A percentile compares a stretch with the other conserved stretches of the same genome.
These are phyloP conservation scores for Citrus reticulata DNA, from an alignment of 345 rosid species.

Conservation along the genomic window DNA sequence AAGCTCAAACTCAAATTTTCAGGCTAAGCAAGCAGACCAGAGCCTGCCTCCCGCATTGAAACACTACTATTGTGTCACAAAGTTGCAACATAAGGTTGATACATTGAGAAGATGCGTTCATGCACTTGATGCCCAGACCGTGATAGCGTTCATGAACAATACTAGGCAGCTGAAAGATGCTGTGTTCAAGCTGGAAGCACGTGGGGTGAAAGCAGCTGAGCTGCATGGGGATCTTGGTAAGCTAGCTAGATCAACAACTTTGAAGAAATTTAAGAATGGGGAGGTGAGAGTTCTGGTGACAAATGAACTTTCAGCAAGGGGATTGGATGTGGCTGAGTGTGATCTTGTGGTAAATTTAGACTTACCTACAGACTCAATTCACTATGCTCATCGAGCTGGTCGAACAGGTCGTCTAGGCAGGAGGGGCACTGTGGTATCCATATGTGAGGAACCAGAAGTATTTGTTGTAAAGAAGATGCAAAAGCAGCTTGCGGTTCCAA, in stretches of 20 bases:
- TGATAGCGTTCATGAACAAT: constrained; percentile 92
- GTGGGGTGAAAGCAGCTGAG: constrained; percentile 76
- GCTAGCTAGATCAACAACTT: constrained; percentile 77
- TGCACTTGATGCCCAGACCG: constrained; percentile 77
- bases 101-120: constrained; percentile 80
- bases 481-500: constrained; percentile 72
- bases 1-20: constrained; percentile 33
- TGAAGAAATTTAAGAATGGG: constrained; percentile 88
- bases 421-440: constrained; percentile 76
- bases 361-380: constrained; percentile 73
- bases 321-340: constrained; percentile 84
- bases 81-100: constrained; percentile 86
- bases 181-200: constrained; percentile 88
- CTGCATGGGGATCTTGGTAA: constrained; percentile 95
- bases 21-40: constrained; percentile 49
- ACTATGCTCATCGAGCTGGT: constrained; percentile 91
- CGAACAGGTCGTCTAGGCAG: constrained; percentile 87
- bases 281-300: constrained; percentile 75
- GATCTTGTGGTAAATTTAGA: constrained; percentile 89
- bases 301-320: constrained; percentile 94
- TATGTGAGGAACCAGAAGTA: constrained; percentile 79
- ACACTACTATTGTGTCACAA: constrained; percentile 71
- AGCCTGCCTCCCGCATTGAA: constrained; percentile 86
- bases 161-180: constrained; percentile 85
- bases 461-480: constrained; percentile 86